These are phyloP conservation scores for Cymbopogon citratus DNA, from an alignment of 176 grass and related monocot genomes.

Conservation along the genomic window DNA sequence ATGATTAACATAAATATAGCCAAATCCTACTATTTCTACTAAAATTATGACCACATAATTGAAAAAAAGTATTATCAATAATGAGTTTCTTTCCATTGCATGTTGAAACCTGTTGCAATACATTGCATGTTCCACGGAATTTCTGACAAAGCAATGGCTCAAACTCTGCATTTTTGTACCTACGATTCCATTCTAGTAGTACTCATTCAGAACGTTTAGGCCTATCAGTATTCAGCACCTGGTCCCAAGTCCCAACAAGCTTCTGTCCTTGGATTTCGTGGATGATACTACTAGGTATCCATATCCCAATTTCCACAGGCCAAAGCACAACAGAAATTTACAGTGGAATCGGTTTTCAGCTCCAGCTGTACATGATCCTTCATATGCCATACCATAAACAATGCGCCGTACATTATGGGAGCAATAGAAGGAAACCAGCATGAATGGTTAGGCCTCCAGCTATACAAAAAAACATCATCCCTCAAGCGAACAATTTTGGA, in stretches of 20 bases:
- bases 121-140: not conserved
- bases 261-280: constrained; percentile 3
- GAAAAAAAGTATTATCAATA: not conserved
- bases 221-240: constrained; percentile 3
- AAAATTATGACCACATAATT: not conserved
- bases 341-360: constrained; percentile 36
- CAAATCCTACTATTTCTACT: not conserved
- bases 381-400: constrained; percentile 17
- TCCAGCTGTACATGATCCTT: constrained; percentile 43
- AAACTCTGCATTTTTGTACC: not conserved
- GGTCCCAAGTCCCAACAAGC: constrained; percentile 11
- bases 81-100: not conserved
- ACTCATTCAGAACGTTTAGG: constrained; percentile 14
- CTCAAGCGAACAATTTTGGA: not conserved
- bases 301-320: constrained; percentile 19
- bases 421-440: constrained; percentile 23
- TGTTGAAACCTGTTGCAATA: not conserved
- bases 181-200: not conserved
- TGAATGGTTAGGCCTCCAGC: constrained; percentile 49
- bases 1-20: no score
- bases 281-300: constrained; percentile 1
- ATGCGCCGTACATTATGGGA: constrained; percentile 2
- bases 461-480: constrained; percentile 65
- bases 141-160: not conserved
- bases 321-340: constrained; percentile 15